Base-by-base conservation (phyloP, 139 green algal species). In the Nannochloris sp. region DNA sequence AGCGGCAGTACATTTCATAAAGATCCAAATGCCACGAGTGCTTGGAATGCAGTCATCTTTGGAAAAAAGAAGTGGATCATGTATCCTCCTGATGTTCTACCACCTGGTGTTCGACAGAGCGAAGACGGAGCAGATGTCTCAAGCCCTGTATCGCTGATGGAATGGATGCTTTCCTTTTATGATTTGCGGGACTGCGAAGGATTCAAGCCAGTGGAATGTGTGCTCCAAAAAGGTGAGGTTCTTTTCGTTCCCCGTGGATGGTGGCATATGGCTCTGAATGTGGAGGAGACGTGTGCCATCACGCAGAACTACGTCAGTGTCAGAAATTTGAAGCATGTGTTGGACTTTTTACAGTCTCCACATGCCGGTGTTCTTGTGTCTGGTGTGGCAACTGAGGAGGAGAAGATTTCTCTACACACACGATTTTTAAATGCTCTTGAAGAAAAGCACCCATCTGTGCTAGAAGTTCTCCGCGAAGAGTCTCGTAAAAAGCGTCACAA, bases 81-180 rank as follows among this genome's bases (percentile, higher is more conserved):
- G 50, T 97, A 86, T 75, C 91, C 93, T 4, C 93, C 88, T 10
- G 48, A 69, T 23, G 57, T 49, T 19, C 49, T 69, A 2, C 89
- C 92, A 3, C 93, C 93, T 7, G 85, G 85, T 15, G 53, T 64
- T 24, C 16, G 18, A 62, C 77, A 86, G 29, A 90, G 76, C n/a
- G 67, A 70, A 3, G 88, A 97, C 67, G 90, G 89, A 40, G 85
- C 85, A 1, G 82, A 97, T 24, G 93, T 99, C 57, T 84, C 87
- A 6, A 73, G 81, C 1, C 81, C 93, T 1, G 66, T 97, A 19
- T 93, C 85, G 11, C 67, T 97, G 24, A 80, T 90, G 10, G 93
- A 99, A 72, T 98, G 93, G 93, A 93, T 93, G 56, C 37, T 87
- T 14, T 83, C 81, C 66, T 95, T 90, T 65, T 95, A 95, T 54